These are phyloP conservation scores for Sporothrix humicola DNA, from an alignment of 2,329 filamentous ascomycete species.

Conservation along the genomic window DNA sequence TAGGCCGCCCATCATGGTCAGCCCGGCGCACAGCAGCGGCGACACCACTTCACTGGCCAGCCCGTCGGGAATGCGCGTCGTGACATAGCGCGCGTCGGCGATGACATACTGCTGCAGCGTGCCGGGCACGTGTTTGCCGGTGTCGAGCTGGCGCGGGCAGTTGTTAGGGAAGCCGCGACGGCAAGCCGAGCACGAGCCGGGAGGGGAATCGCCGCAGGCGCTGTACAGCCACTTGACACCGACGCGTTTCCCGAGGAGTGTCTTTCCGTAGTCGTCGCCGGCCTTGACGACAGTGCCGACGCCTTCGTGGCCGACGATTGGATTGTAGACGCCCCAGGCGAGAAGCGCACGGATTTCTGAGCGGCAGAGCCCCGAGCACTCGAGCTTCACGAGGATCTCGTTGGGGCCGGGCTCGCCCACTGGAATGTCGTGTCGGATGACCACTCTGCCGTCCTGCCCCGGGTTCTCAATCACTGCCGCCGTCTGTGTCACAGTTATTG, in stretches of 20 bases:
- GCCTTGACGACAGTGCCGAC: conserved; percentile 21
- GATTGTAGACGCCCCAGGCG: conserved; percentile 20
- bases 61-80: neutral
- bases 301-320: conserved; percentile 25
- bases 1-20: conserved; percentile 29
- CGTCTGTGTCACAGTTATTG: conserved; percentile 10
- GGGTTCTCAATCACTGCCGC: conserved; percentile 27
- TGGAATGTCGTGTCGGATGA: conserved; percentile 8
- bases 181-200: neutral
- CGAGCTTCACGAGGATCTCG: conserved; percentile 26
- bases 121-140: conserved; percentile 23
- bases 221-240: conserved; percentile 26
- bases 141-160: conserved; percentile 20
- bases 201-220: neutral
- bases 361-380: conserved; percentile 5
- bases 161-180: conserved; percentile 25
- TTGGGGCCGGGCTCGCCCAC: conserved; percentile 18
- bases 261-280: neutral
- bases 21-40: conserved; percentile 26
- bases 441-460: neutral
- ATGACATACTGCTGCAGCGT: conserved; percentile 20
- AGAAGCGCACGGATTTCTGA: conserved; percentile 15
- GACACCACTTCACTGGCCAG: conserved; percentile 1
- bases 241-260: neutral
- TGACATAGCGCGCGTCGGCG: conserved; percentile 22